A percentile compares a stretch with the other conserved stretches of the same genome.
Conservation (phyloP, 768 basidiomycete genomes). For the Suillus subaureus region DNA sequence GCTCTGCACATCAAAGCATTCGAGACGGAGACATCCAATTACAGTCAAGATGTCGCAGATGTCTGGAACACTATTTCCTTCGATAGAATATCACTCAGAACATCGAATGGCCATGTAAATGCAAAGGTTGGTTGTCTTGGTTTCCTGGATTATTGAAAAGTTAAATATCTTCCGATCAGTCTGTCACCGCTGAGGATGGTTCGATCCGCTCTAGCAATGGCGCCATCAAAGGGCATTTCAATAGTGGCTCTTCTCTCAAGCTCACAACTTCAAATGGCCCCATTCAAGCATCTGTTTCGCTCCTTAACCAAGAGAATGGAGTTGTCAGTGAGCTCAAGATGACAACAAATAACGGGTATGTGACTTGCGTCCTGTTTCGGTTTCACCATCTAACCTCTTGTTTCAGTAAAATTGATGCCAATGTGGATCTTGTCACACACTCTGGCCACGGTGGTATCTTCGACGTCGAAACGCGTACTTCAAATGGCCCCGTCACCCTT, state of each 20-base stretch:
- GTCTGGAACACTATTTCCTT: conserved; percentile 40
- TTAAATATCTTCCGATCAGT: conserved; percentile 27
- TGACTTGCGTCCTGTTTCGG: neutral
- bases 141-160: neutral
- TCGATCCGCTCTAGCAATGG: conserved; percentile 44
- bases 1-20: conserved; percentile 42
- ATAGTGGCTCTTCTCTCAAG: conserved; percentile 35
- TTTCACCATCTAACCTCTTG: neutral
- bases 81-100: conserved; percentile 35
- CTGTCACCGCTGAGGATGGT: conserved; percentile 30
- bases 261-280: conserved; percentile 41
- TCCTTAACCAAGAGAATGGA: conserved; percentile 32
- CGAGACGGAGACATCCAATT: conserved; percentile 44
- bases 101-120: conserved; percentile 38
- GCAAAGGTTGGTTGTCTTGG: conserved; percentile 31
- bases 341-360: conserved; percentile 43
- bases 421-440: conserved; percentile 36
- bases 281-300: conserved; percentile 41
- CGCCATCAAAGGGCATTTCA: conserved; percentile 47
- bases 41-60: conserved; percentile 38
- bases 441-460: conserved; percentile 34
- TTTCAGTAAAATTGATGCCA: conserved; percentile 35
- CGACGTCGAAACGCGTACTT: conserved; percentile 30
- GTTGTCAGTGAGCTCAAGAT: conserved; percentile 34
- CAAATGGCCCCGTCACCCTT: conserved; percentile 32